A percentile compares a stretch with the other conserved stretches of the same genome.
These are phyloP conservation scores for Coemansia sp. DNA, from an alignment of 192 early-diverging fungal genomes.

Conservation along the genomic window DNA sequence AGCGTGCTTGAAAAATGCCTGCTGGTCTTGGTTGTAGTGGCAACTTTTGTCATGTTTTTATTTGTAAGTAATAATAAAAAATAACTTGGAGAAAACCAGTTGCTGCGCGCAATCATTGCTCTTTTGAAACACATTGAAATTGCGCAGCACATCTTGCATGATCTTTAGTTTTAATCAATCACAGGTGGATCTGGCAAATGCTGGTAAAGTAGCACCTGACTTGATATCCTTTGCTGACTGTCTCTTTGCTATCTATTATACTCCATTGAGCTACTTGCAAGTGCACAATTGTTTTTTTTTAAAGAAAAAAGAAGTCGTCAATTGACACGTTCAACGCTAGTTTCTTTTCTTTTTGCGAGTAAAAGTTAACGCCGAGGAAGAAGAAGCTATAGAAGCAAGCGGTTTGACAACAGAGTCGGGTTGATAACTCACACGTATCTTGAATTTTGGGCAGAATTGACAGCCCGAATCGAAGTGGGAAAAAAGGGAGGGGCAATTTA, in stretches of 20 bases:
- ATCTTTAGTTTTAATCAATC: not conserved
- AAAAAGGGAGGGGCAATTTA: not conserved
- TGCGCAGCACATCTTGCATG: slow-evolving; percentile 9
- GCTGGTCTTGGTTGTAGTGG: slow-evolving; percentile 20
- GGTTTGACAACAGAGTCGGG: no score
- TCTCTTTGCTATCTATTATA: not conserved
- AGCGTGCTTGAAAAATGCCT: slow-evolving; percentile 23
- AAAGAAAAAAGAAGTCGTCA: no score
- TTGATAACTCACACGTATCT: no score
- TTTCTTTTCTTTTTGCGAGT: no score
- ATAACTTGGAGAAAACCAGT: not conserved
- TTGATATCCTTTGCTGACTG: not conserved
- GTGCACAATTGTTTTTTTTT: not conserved
- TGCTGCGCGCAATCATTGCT: not conserved
- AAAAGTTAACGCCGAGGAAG: no score
- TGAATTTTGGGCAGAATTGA: not conserved
- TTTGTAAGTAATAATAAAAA: not conserved
- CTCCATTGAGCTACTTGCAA: not conserved
- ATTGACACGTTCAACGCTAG: no score
- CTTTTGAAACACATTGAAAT: not conserved
- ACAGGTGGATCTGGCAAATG: not conserved
- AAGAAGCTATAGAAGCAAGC: no score
- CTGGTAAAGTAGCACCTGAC: not conserved
- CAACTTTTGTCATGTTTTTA: slow-evolving; percentile 2
- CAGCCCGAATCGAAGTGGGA: not conserved